Evolutionary conservation across 176 grass and related monocot genomes (phyloP).

Genomic region (Zoysia japonica): DNA sequence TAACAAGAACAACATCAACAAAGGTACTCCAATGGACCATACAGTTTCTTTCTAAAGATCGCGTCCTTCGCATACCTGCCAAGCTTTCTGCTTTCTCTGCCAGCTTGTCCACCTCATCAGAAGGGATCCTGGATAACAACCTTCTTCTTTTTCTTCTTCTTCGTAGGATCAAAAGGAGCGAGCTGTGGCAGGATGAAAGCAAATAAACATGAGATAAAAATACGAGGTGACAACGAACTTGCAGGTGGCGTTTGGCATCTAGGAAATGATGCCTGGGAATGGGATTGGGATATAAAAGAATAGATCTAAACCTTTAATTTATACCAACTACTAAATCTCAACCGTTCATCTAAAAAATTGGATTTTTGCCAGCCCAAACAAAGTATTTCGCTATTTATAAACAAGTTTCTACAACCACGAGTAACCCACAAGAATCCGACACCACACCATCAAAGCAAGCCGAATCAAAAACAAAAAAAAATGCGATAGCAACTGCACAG

Average conservation of each 20-base stretch:
- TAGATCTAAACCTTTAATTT: no score
- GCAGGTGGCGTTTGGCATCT: no score
- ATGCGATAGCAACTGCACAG: background rate
- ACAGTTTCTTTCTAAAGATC: background rate
- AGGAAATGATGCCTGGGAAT: no score
- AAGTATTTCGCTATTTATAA: no score
- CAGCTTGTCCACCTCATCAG: slow-evolving; percentile 57
- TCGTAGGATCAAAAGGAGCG: slow-evolving; percentile 70
- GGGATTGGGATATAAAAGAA: no score
- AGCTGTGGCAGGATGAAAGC: slow-evolving; percentile 40
- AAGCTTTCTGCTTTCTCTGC: slow-evolving; percentile 61
- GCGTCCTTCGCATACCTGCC: slow-evolving; percentile 5
- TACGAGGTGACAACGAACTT: no score
- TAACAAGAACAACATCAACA: slow-evolving; percentile 11
- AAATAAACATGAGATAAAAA: background rate
- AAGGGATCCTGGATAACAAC: slow-evolving; percentile 65
- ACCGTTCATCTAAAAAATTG: no score
- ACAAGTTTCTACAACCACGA: no score
- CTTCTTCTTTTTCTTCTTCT: slow-evolving; percentile 96
- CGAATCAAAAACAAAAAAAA: background rate
- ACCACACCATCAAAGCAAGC: background rate
- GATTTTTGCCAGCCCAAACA: no score
- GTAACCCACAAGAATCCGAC: no score
- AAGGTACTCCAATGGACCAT: background rate
- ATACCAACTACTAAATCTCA: no score